Evolutionary conservation across 2,329 filamentous ascomycete genomes (phyloP), one percentile per base, ranked within the genome.

Genomic region (Tolypocladium guangdongense): DNA sequence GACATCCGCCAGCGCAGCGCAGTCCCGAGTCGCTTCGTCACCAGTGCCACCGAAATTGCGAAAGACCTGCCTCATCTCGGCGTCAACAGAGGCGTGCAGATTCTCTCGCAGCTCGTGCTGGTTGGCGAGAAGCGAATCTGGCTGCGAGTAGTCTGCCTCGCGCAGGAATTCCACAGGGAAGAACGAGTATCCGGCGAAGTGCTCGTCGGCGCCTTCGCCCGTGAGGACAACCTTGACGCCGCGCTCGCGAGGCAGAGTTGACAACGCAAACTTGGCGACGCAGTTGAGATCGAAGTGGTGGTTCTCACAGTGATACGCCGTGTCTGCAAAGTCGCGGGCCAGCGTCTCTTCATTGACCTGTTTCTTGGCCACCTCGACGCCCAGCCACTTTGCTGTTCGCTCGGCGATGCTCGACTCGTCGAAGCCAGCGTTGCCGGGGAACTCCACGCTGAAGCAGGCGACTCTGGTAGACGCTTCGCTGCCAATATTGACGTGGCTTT

Each of bases 181-280:
- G 47, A 69, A 64, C 0, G 68, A 63, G 56, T 82, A 82, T 33
- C 78, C 78, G 2, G 67, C 73, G 59, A 82, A 81, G 50, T 74
- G 69, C 65, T 81, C 78, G 56, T 81, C 78, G 11, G 75, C 64
- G 7, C 76, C 77, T 59, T 79, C 75, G 22, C 73, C 71, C 0
- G 76, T 80, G 7, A 82, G 64, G 2, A 82, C 73, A 7, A 81
- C 78, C 55, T 78, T 78, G 61, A 75, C 70, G 10, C 77, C 77
- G 10, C 69, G 63, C 43, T 74, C 66, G 16, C 65, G 69, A 0
- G 74, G 69, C 1, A 75, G 58, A 36, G 70, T 68, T 0, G 75
- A 75, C 4, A 81, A 67, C 18, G 71, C 70, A 55, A 72, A 75
- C 55, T 78, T 78, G 33, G 72, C 77, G 20, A 81, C 70, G 30